Evolutionary conservation across 768 basidiomycete species (phyloP).

Genomic region (Pulveroboletus sp.): DNA sequence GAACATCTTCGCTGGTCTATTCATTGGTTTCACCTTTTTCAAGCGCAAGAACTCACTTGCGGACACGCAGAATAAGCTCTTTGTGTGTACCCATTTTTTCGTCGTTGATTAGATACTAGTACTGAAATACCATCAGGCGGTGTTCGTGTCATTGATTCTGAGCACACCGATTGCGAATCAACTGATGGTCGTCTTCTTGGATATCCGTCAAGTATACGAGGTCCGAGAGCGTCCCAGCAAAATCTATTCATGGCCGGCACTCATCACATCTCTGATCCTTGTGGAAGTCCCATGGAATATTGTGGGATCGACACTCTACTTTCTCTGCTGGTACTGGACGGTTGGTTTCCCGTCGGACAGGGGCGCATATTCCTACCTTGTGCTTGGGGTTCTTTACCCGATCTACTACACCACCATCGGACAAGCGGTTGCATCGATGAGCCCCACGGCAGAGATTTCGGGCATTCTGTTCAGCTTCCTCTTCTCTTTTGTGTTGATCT

Average conservation of each 20-base stretch:
- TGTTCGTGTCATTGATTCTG: constrained; percentile 52
- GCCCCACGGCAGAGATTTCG: constrained; percentile 56
- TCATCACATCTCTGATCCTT: constrained; percentile 50
- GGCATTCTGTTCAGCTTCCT: constrained; percentile 53
- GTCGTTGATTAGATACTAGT: not conserved
- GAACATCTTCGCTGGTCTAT: constrained; percentile 49
- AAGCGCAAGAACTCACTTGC: constrained; percentile 48
- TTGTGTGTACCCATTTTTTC: constrained; percentile 38
- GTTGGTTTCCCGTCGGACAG: constrained; percentile 52
- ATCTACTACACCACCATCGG: constrained; percentile 59
- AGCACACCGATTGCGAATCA: constrained; percentile 56
- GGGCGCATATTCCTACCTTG: constrained; percentile 57
- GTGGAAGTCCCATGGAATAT: constrained; percentile 62
- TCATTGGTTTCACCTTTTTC: constrained; percentile 63
- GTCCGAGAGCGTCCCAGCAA: constrained; percentile 60
- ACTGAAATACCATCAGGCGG: constrained; percentile 32
- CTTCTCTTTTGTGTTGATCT: constrained; percentile 62
- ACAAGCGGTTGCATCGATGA: constrained; percentile 57
- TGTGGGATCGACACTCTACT: constrained; percentile 52
- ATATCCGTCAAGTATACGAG: constrained; percentile 57
- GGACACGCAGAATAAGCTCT: constrained; percentile 63
- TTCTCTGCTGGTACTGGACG: constrained; percentile 68
- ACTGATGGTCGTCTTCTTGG: constrained; percentile 57
- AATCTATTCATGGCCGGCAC: constrained; percentile 62
- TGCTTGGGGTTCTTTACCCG: constrained; percentile 51